Conservation (phyloP, 1,284 basidiomycete genomes). For the Puccinia hordei region DNA sequence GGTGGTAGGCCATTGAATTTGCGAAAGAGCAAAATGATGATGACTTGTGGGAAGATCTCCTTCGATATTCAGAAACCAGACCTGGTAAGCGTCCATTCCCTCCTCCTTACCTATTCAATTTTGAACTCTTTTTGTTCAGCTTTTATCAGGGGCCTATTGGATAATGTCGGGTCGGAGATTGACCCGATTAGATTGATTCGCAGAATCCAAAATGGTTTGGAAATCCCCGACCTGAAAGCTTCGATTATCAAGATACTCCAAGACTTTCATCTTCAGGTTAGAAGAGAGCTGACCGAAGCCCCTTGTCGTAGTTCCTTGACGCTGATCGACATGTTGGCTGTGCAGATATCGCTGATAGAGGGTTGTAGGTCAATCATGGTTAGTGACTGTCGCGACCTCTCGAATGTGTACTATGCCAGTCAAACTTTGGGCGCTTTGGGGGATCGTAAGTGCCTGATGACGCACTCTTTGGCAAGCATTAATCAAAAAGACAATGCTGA, state of each 20-base stretch:
- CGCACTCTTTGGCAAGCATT: background rate
- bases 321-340: background rate
- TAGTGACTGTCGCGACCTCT: constrained; percentile 76
- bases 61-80: constrained; percentile 88
- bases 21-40: constrained; percentile 96
- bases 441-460: constrained; percentile 64
- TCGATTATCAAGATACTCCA: constrained; percentile 95
- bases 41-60: constrained; percentile 95
- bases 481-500: background rate
- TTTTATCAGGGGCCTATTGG: constrained; percentile 85
- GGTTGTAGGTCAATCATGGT: constrained; percentile 84
- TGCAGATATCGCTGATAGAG: constrained; percentile 79
- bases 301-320: background rate
- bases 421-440: constrained; percentile 78
- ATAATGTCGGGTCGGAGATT: constrained; percentile 95
- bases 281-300: constrained; percentile 36
- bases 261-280: constrained; percentile 78
- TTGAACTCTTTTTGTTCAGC: constrained; percentile 63
- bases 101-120: background rate
- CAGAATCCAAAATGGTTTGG: constrained; percentile 89
- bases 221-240: constrained; percentile 90
- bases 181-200: constrained; percentile 91
- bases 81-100: constrained; percentile 66
- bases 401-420: constrained; percentile 69
- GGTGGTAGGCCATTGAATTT: constrained; percentile 87